Evolutionary conservation across 192 early-diverging fungal species (phyloP), one percentile per base, ranked within the genome.

Genomic region (Podila epigama): DNA sequence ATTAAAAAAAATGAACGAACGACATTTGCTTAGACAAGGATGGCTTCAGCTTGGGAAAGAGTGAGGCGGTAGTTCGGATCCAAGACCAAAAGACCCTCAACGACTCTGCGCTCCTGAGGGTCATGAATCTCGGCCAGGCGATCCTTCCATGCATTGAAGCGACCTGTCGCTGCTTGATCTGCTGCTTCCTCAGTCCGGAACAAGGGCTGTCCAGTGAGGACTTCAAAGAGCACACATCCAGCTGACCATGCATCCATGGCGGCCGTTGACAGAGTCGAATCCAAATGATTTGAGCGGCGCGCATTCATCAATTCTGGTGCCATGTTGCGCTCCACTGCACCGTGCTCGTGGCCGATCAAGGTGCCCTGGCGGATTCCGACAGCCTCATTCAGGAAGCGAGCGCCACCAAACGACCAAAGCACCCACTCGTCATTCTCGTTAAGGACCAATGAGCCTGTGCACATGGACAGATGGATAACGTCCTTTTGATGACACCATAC

Each of bases 401-500:
- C 52, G 20, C 73, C 73, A 34, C 73, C 73, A 53, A 77, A 77
- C n/a, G 73, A 77, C 73, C 73, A 77, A 4, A 77, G 15, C 15
- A 77, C 73, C 73, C 73, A 77, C 28, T 77, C 52, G 10, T 66
- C 73, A 29, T 77, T 66, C 61, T 77, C 73, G 34, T 77, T 77
- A 54, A 77, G 20, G 5, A 77, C 66, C 40, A 77, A 16, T 1
- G 73, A 77, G 11, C 66, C 65, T n/a, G 73, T 77, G 61, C 73
- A 77, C 27, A 77, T 77, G 2, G 73, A 77, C 54, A 77, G 44
- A 4, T 77, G 73, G n/a, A 77, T 40, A 20, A 77, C 73, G 40
- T 77, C 73, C 73, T 77, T 77, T 35, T 77, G 63, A 22, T 77
- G 73, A 28, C 73, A 77, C 73, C 73, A 77, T 31, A 68, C 73